Conservation (phyloP, 2,329 filamentous ascomycete genomes). For the Nemania sp. region DNA sequence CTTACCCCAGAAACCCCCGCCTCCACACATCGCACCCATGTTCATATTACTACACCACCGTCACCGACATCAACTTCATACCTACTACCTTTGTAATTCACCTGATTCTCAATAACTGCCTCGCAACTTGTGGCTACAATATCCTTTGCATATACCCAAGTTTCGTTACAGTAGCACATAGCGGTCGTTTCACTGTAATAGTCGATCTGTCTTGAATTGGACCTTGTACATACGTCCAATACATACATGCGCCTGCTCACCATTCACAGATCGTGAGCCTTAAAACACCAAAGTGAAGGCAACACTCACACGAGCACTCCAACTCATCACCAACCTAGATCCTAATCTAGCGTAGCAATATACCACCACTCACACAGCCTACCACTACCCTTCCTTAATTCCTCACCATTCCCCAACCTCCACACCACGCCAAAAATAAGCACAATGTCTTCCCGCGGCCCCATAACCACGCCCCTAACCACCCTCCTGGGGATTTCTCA, state of each 20-base stretch:
- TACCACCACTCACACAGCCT: background rate
- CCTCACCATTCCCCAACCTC: no score
- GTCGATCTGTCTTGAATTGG: no score
- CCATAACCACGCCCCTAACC: constrained; percentile 77
- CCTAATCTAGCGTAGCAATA: background rate
- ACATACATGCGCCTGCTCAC: no score
- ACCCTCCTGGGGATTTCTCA: constrained; percentile 80
- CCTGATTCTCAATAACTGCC: background rate
- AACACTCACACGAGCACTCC: background rate
- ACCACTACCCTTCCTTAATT: no score
- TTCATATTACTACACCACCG: background rate
- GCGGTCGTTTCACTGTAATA: no score
- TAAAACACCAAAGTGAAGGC: no score
- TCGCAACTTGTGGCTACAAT: background rate
- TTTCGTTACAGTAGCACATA: background rate
- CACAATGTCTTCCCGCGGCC: constrained; percentile 49
- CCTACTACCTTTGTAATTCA: background rate
- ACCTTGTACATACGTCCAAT: no score
- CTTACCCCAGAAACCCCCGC: constrained; percentile 32
- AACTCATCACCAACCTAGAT: background rate
- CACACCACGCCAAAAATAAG: no score
- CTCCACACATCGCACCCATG: constrained; percentile 8
- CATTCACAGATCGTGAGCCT: no score
- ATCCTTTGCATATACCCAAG: no score
- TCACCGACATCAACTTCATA: background rate